Evolutionary conservation across 805 yeast genomes (phyloP).

Genomic region (Saturnispora quitensis): DNA sequence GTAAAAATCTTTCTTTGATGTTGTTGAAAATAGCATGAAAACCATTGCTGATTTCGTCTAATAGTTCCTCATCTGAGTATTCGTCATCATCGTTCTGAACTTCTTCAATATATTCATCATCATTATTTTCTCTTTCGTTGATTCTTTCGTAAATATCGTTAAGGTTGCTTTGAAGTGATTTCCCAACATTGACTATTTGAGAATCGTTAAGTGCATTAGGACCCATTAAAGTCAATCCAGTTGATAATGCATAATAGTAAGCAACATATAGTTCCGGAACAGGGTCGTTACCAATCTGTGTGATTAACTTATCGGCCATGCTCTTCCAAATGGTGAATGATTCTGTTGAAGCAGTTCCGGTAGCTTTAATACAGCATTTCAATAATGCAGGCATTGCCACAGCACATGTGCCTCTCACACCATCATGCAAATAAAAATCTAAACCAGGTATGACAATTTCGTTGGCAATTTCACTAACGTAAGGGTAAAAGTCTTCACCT

Average conservation of each 20-base stretch:
- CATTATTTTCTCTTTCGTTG: constrained; percentile 60
- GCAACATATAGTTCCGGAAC: constrained; percentile 74
- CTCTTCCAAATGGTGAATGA: constrained; percentile 64
- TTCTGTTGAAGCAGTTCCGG: constrained; percentile 47
- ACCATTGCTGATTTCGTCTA: constrained; percentile 77
- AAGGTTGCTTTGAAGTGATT: constrained; percentile 51
- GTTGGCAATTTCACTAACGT: constrained; percentile 65
- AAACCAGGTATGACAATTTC: constrained; percentile 83
- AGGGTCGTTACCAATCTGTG: constrained; percentile 67
- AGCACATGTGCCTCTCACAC: constrained; percentile 89
- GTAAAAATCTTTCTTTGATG: constrained; percentile 47
- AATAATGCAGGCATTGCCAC: constrained; percentile 72
- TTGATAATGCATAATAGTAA: constrained; percentile 63
- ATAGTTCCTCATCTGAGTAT: constrained; percentile 78
- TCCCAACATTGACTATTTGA: constrained; percentile 48
- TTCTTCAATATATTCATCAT: constrained; percentile 84
- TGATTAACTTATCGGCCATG: constrained; percentile 57
- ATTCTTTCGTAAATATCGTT: constrained; percentile 64
- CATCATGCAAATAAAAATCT: constrained; percentile 87
- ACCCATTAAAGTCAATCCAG: constrained; percentile 61
- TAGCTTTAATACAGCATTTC: constrained; percentile 48
- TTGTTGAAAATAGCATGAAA: constrained; percentile 62
- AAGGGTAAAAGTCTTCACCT: constrained; percentile 74
- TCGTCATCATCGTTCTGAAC: constrained; percentile 78
- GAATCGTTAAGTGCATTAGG: constrained; percentile 45